phyloP scores from a whole-genome alignment of 2,329 filamentous ascomycete species.

The Aspergillus oerlinghausenensis region DNA sequence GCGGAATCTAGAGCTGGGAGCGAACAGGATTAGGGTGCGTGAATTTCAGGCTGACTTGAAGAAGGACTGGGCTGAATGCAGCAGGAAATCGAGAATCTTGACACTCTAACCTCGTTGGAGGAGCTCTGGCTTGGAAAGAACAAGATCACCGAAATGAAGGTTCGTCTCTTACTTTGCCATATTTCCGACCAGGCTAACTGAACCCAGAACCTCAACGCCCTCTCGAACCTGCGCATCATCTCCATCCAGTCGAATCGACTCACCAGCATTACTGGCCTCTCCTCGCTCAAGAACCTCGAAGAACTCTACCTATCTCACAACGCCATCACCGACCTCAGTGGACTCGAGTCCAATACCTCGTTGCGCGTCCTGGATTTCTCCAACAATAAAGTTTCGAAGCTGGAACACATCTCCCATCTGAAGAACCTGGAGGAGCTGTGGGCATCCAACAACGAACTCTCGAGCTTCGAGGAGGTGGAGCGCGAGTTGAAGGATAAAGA shows the following conservation, averaged over 20 bases:
- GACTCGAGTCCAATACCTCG: constrained; percentile 62
- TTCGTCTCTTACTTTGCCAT: constrained; percentile 14
- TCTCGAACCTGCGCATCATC: constrained; percentile 78
- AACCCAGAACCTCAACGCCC: constrained; percentile 57
- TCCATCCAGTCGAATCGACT: constrained; percentile 96
- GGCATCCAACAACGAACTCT: constrained; percentile 83
- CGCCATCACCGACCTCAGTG: constrained; percentile 70
- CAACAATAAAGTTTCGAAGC: constrained; percentile 74
- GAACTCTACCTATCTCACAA: constrained; percentile 97
- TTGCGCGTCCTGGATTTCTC: constrained; percentile 83
- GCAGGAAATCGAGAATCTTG: constrained; percentile 76
- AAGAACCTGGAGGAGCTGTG: constrained; percentile 80
- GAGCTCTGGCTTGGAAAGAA: constrained; percentile 95
- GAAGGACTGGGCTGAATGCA: constrained; percentile 4
- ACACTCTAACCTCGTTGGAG: constrained; percentile 70
- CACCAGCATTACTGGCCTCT: constrained; percentile 69
- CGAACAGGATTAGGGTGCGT: constrained; percentile 72
- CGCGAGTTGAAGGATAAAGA: constrained; percentile 72
- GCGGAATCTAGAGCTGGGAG: constrained; percentile 82
- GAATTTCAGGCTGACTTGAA: not conserved
- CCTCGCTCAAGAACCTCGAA: constrained; percentile 70
- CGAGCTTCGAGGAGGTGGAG: constrained; percentile 76
- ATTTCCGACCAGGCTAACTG: constrained; percentile 3
- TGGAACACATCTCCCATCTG: constrained; percentile 67
- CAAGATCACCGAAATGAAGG: constrained; percentile 81